Conservation (phyloP, 2,329 filamentous ascomycete species). For the Hypoxylon sp. region DNA sequence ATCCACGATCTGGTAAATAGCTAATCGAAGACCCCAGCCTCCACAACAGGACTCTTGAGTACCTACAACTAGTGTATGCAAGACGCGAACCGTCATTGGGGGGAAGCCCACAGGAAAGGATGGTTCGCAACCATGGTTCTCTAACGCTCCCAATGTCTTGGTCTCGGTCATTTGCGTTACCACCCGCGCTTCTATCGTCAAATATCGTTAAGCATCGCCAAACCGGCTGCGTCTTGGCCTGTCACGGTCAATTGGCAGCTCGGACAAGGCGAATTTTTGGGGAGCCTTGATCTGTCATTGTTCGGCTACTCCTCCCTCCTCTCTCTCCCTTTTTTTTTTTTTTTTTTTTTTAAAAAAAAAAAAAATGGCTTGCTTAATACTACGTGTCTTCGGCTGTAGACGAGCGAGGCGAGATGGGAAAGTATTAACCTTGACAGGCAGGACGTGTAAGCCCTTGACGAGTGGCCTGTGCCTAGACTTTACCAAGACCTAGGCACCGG, state of each 20-base stretch:
- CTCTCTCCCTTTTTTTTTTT: neutral
- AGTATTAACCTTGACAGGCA: conserved; percentile 12
- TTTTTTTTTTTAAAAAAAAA: too few relatives aligned
- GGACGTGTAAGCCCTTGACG: conserved; percentile 5
- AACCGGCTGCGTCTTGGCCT: conserved; percentile 13
- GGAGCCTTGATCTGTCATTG: neutral
- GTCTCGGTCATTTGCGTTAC: conserved; percentile 9
- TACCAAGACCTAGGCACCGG: conserved; percentile 40
- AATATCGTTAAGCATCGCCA: conserved; percentile 6
- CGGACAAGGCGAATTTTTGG: conserved; percentile 14
- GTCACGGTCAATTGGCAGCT: conserved; percentile 4
- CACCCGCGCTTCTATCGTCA: conserved; percentile 12
- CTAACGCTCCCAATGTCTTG: conserved; percentile 24
- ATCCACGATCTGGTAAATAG: conserved; percentile 17
- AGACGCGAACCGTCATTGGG: conserved; percentile 13
- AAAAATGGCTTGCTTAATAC: neutral
- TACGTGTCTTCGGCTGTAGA: neutral
- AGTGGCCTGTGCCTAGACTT: conserved; percentile 23
- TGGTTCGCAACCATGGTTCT: conserved; percentile 20
- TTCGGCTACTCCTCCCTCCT: neutral
- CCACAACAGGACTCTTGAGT: conserved; percentile 3
- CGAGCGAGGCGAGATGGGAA: neutral
- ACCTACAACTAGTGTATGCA: neutral
- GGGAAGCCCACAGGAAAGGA: neutral
- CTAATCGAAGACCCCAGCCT: conserved; percentile 12